Evolutionary conservation across 306 rosid genomes (phyloP), one percentile per base, ranked within the genome.

Genomic region (Dalbergia cochinchinensis): DNA sequence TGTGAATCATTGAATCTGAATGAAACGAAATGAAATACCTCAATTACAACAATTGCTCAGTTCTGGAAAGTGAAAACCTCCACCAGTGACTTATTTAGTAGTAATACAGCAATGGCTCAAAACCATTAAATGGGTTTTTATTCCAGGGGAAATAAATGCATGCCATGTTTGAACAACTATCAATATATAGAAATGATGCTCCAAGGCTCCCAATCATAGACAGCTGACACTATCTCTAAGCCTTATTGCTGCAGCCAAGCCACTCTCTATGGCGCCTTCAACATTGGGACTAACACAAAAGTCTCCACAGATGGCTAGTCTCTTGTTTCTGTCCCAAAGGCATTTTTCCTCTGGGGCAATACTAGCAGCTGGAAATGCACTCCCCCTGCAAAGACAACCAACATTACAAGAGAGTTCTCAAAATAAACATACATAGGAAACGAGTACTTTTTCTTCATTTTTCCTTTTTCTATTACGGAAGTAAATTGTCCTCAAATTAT

Each of bases 181-280:
- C 57, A 13, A 66, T 50, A 5, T 19, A 63, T 15, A 7, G 33
- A 61, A 54, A 65, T 42, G 41, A 51, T 68, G 67, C n/a, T 74
- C 12, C 22, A 65, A 54, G 41, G 61, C 58, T 74, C 45, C 59
- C 66, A 54, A 73, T 90, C 7, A 87, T 62, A 86, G 80, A 84
- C 77, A 85, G 80, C 94, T 84, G 59, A 83, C 70, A 72, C 79
- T 71, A 65, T 90, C 89, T 31, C 53, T 48, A 68, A 92, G 82
- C 80, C 80, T 87, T 18, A 92, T 87, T 57, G 99, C 97, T 50
- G 99, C 99, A 60, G 95, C 97, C 72, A 91, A 78, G 75, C 91
- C 94, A 80, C 99, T 92, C 11, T 87, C 84, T 74, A 92, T 84
- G 71, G 99, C 97, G 42, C 97, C 99, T 85, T 92, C 97, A 66